These are phyloP conservation scores for Metarhizium anisopliae DNA, from an alignment of 2,329 filamentous ascomycete species.

Conservation along the genomic window DNA sequence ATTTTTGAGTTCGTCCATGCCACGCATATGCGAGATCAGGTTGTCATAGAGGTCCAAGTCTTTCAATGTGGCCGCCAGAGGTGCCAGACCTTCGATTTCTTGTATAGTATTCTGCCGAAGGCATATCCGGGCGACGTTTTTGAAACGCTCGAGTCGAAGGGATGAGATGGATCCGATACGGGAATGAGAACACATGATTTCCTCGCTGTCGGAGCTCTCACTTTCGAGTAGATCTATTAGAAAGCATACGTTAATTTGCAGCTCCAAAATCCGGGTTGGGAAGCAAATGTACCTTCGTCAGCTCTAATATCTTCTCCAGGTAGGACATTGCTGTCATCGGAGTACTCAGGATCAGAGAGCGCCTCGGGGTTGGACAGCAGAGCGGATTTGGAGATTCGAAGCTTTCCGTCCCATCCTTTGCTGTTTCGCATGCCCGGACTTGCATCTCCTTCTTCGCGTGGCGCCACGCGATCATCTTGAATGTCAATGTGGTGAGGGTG, in stretches of 20 bases:
- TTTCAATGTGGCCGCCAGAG: slow-evolving; percentile 56
- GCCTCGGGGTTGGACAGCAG: slow-evolving; percentile 71
- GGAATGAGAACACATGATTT: slow-evolving; percentile 86
- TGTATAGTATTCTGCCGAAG: slow-evolving; percentile 88
- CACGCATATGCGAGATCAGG: slow-evolving; percentile 76
- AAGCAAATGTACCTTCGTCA: slow-evolving; percentile 58
- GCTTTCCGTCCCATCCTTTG: slow-evolving; percentile 77
- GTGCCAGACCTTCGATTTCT: slow-evolving; percentile 64
- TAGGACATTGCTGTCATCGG: slow-evolving; percentile 58
- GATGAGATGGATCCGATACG: slow-evolving; percentile 70
- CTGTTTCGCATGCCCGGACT: slow-evolving; percentile 46
- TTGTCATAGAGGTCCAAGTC: slow-evolving; percentile 98
- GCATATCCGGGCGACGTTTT: slow-evolving; percentile 66
- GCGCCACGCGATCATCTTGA: slow-evolving; percentile 31
- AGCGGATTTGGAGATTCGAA: slow-evolving; percentile 56
- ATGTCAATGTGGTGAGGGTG: slow-evolving; percentile 40
- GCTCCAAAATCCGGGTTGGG: background rate
- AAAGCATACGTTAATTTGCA: slow-evolving; percentile 10
- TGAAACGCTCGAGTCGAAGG: slow-evolving; percentile 77
- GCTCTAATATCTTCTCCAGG: slow-evolving; percentile 68
- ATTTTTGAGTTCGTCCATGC: slow-evolving; percentile 67
- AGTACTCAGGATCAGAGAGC: slow-evolving; percentile 77
- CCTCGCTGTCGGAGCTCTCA: slow-evolving; percentile 54
- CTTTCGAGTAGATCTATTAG: slow-evolving; percentile 48
- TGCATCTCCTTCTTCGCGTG: slow-evolving; percentile 28